Conservation (phyloP, 768 basidiomycete genomes). For the Psilocybe cyanescens region DNA sequence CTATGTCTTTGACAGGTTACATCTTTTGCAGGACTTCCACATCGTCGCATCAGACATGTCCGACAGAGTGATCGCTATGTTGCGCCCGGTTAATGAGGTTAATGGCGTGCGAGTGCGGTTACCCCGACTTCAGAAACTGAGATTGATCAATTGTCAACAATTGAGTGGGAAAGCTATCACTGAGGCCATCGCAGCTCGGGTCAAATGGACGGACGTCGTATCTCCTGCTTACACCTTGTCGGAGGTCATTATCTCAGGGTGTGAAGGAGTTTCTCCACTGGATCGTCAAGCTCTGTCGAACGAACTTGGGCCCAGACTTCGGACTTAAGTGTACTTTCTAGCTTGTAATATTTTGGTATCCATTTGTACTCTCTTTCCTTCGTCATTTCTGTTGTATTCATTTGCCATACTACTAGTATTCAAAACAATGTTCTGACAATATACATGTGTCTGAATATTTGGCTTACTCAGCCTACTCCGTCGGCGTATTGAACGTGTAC, state of each 20-base stretch:
- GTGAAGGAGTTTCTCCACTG: constrained; percentile 34
- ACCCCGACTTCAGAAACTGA: constrained; percentile 55
- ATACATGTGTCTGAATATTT: too few relatives aligned
- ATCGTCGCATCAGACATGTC: constrained; percentile 87
- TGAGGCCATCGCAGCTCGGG: constrained; percentile 52
- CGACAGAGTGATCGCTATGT: constrained; percentile 64
- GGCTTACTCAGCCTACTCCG: too few relatives aligned
- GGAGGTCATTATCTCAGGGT: constrained; percentile 43
- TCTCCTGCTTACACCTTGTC: constrained; percentile 27
- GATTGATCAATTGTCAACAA: constrained; percentile 64
- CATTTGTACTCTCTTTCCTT: not conserved
- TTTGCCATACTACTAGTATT: too few relatives aligned
- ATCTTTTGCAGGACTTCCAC: constrained; percentile 60
- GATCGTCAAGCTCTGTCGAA: constrained; percentile 33
- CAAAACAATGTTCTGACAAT: too few relatives aligned
- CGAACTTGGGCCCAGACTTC: constrained; percentile 32
- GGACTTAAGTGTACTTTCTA: constrained; percentile 1
- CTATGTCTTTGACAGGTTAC: constrained; percentile 64
- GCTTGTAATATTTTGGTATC: not conserved
- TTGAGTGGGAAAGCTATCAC: constrained; percentile 64
- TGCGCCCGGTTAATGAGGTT: constrained; percentile 44
- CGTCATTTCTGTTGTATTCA: not conserved
- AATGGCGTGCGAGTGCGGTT: constrained; percentile 45
- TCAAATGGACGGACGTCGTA: constrained; percentile 37
- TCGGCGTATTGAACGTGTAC: too few relatives aligned